Evolutionary conservation across 495 filamentous ascomycete species (phyloP).

Genomic region (Cercophora scortea): DNA sequence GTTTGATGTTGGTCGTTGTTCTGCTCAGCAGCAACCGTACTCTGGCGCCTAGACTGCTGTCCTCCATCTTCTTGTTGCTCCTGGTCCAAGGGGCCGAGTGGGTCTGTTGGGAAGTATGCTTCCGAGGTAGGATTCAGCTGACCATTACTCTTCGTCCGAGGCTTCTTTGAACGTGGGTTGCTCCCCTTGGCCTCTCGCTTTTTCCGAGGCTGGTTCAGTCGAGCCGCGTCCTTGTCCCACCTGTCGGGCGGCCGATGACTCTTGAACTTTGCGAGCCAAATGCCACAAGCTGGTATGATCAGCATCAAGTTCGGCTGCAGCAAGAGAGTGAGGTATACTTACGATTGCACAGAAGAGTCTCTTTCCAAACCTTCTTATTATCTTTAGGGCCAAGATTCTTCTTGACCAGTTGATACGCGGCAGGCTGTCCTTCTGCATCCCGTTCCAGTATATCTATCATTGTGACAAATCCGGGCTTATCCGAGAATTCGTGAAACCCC

Average conservation of each 20-base stretch:
- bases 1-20: slow-evolving; percentile 24
- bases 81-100: slow-evolving; percentile 28
- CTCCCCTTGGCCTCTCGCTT: slow-evolving; percentile 33
- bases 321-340: slow-evolving; percentile 26
- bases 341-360: slow-evolving; percentile 83
- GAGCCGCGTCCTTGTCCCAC: slow-evolving; percentile 64
- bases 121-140: slow-evolving; percentile 40
- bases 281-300: slow-evolving; percentile 59
- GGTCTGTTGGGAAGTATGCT: slow-evolving; percentile 39
- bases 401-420: slow-evolving; percentile 64
- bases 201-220: slow-evolving; percentile 38
- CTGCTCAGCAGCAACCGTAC: slow-evolving; percentile 21
- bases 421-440: slow-evolving; percentile 50
- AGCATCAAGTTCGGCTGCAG: not conserved
- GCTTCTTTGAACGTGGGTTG: slow-evolving; percentile 36
- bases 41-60: slow-evolving; percentile 17
- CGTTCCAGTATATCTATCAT: slow-evolving; percentile 56
- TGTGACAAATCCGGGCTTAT: slow-evolving; percentile 56
- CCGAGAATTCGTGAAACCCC: slow-evolving; percentile 54
- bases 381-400: slow-evolving; percentile 55
- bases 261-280: slow-evolving; percentile 87
- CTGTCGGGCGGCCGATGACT: slow-evolving; percentile 71
- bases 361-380: slow-evolving; percentile 55
- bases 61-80: slow-evolving; percentile 23
- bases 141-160: slow-evolving; percentile 30